Base-by-base conservation (phyloP, 768 basidiomycete species). In the Boletus patriciae region DNA sequence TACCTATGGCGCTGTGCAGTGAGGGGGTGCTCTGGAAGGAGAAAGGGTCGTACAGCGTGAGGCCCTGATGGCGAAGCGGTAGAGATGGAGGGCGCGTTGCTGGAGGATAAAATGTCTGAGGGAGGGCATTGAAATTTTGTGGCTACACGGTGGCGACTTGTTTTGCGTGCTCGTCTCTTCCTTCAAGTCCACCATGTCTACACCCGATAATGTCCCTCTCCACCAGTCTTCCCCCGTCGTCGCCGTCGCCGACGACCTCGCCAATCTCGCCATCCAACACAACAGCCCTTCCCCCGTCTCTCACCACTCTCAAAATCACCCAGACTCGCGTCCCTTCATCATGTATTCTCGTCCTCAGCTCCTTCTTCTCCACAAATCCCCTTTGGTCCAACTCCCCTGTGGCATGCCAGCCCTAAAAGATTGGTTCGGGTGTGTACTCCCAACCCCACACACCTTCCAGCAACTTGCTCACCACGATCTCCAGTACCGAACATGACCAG, bases 341-440 rank as follows among this genome's bases (percentile, higher is more conserved):
- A 80, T 84, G 60, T 94, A 94, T 74, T 79, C 85, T 66, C 84
- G 89, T 47, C 66, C 77, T 46, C 85, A 92, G 59, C 73, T 92
- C 38, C 82, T 94, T 50, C 71, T 74, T 52, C 80, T 94, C 21
- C 80, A 83, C 61, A 82, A 81, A 60, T 93, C 92, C n/a, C 87
- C 89, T 23, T 75, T 93, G 40, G 87, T 94, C 25, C 77, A 80
- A 58, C 76, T 78, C 25, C 92, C 92, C 7, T 68, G 76, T 49
- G 83, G 83, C 61, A 92, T 94, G 92, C 92, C 92, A 48, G 77
- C 83, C 45, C 75, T 94, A 50, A 92, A 86, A 75, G 84, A 87
- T 45, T 94, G 92, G 92, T 94, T 93, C 74, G 92, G 92, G 92
- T 94, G 70, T 57, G 84, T 76, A 38, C 51, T 56, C 23, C 46